A percentile compares a stretch with the other conserved stretches of the same genome.
Conservation (phyloP, 306 rosid genomes). For the Trifolium fragiferum region DNA sequence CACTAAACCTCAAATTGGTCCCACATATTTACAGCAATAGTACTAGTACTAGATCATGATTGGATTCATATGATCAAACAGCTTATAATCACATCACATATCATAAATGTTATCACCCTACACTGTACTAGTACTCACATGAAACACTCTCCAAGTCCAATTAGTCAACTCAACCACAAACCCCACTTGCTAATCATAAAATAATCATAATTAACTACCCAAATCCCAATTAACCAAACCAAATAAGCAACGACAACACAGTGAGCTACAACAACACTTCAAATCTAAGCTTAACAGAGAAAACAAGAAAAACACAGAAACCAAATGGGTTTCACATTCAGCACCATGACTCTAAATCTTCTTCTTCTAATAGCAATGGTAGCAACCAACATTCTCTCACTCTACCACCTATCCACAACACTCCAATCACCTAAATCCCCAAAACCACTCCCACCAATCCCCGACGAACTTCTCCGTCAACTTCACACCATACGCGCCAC, state of each 20-base stretch:
- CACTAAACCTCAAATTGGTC: neutral
- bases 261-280: neutral
- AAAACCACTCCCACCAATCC: constrained; percentile 47
- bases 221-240: constrained; percentile 9
- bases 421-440: constrained; percentile 64
- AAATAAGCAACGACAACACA: constrained; percentile 3
- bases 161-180: constrained; percentile 22
- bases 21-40: neutral
- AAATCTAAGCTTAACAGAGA: neutral
- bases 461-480: constrained; percentile 82
- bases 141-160: constrained; percentile 7
- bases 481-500: constrained; percentile 94
- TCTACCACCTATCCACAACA: constrained; percentile 87
- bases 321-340: constrained; percentile 80
- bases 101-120: neutral
- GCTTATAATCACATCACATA: neutral
- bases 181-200: constrained; percentile 31
- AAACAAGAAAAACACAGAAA: neutral
- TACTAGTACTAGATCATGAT: neutral
- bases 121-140: neutral
- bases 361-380: constrained; percentile 90
- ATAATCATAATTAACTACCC: neutral
- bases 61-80: neutral
- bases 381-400: constrained; percentile 92
- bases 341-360: constrained; percentile 80